A percentile compares a stretch with the other conserved stretches of the same genome.
These are phyloP conservation scores for Astrothelium macrocarpum DNA, from an alignment of 495 filamentous ascomycete species.

Conservation along the genomic window DNA sequence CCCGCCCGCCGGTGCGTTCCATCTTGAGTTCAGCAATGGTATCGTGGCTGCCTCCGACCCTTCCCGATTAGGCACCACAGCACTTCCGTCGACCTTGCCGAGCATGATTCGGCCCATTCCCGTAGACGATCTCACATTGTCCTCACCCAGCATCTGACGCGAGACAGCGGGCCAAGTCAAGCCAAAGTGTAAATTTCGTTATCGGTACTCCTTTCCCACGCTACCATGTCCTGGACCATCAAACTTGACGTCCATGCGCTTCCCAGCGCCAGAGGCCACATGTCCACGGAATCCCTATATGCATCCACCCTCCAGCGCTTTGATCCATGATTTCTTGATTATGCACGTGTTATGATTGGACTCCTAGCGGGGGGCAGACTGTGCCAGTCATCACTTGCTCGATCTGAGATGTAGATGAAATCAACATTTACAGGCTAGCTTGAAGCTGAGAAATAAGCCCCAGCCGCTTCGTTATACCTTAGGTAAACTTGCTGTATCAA, in stretches of 20 bases:
- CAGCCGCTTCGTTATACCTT: slow-evolving; percentile 5
- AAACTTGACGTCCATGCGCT: not conserved
- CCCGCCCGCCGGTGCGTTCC: not conserved
- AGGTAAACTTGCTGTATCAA: not conserved
- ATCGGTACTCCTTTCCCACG: slow-evolving; percentile 5
- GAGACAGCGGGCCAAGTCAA: not conserved
- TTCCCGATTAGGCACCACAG: slow-evolving; percentile 1
- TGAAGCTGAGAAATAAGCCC: slow-evolving; percentile 5
- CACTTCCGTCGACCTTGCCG: not conserved
- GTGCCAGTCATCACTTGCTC: not conserved
- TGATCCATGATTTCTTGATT: slow-evolving; percentile 22
- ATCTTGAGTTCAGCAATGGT: slow-evolving; percentile 3
- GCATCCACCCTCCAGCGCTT: not conserved
- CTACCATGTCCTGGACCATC: not conserved
- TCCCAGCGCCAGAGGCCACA: slow-evolving; percentile 3
- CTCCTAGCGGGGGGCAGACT: slow-evolving; percentile 1
- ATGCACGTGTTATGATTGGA: slow-evolving; percentile 18
- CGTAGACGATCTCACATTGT: not conserved
- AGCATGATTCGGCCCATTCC: not conserved
- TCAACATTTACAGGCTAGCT: not conserved
- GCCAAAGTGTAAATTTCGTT: not conserved
- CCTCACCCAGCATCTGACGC: slow-evolving; percentile 1
- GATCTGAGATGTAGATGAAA: slow-evolving; percentile 7
- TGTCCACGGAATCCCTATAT: slow-evolving; percentile 5
- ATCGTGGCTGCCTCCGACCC: not conserved